Evolutionary conservation across 2,329 filamentous ascomycete species (phyloP), one percentile per base, ranked within the genome.

Genomic region (Daldinia sp.): DNA sequence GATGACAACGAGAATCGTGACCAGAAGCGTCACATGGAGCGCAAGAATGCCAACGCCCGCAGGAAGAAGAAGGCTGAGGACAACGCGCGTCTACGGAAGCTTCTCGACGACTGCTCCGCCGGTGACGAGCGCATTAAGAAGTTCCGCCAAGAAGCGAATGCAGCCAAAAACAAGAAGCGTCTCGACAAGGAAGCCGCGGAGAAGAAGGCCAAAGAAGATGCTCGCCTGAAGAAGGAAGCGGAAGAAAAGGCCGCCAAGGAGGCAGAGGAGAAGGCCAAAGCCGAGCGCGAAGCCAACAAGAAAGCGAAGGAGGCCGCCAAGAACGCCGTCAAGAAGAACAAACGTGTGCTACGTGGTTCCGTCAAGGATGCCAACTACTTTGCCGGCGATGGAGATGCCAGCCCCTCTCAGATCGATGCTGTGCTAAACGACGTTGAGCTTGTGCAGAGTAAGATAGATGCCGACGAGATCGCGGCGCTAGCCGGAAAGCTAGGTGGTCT

Each of bases 31-130:
- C 94, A 99, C 80, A 89, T 95, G 72, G 95, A 99, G 84, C 91
- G 94, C 78, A 99, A 99, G 90, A 99, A 99, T 82, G 88, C 91
- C 82, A 97, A 97, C 77, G 89, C 93, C 37, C 92, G 95, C 78
- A 96, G 95, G 82, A 99, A 99, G 93, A 96, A 94, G 87, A 99
- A 99, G 94, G 93, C 90, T 23, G 95, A 99, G 84, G 96, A 99
- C 81, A 96, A 91, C 72, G 85, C 91, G 52, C 94, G 96, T 74
- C 87, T 99, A 64, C 89, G 95, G 75, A 90, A 94, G 80, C 79
- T 97, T 58, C 89, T 99, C 23, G 95, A 99, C 76, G 92, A 97
- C 68, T 89, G 87, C 70, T 88, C 94, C 15, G 89, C 90, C 29
- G 85, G 86, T 41, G 95, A 99, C 75, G 94, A 96, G 84, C 93